phyloP scores from a whole-genome alignment of 2,329 filamentous ascomycete species.

The Fusarium sp. region DNA sequence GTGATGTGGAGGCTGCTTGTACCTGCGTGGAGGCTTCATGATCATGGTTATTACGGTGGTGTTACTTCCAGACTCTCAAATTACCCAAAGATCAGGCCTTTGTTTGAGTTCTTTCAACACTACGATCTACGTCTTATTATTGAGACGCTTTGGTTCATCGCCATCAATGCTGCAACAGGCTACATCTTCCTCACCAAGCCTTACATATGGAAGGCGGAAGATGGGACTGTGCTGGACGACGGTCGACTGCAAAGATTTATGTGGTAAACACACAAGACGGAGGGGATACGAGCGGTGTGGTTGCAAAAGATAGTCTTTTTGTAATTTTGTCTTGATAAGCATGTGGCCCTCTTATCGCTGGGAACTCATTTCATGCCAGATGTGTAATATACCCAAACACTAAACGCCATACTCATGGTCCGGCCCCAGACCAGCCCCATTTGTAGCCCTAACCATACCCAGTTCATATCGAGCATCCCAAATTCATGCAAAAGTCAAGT shows the following conservation, averaged over 20 bases:
- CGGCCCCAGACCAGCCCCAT: neutral
- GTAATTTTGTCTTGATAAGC: conserved; percentile 26
- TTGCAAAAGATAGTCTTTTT: conserved; percentile 32
- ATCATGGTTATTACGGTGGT: conserved; percentile 10
- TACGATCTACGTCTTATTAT: conserved; percentile 59
- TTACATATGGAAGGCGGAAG: conserved; percentile 69
- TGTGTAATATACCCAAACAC: conserved; percentile 17
- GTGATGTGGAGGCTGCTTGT: conserved; percentile 88
- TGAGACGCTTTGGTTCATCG: conserved; percentile 75
- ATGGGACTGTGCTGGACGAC: conserved; percentile 60
- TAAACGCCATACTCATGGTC: conserved; percentile 29
- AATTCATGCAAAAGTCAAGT: conserved; percentile 1
- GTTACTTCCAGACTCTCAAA: neutral
- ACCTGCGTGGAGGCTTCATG: conserved; percentile 57
- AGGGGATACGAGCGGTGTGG: neutral
- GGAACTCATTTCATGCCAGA: neutral
- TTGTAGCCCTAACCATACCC: conserved; percentile 9
- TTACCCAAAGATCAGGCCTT: neutral
- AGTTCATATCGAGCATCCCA: conserved; percentile 17
- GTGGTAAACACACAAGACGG: conserved; percentile 62
- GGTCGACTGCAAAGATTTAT: conserved; percentile 78
- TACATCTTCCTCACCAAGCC: conserved; percentile 75
- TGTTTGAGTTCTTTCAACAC: conserved; percentile 11
- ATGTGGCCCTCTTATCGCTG: conserved; percentile 11
- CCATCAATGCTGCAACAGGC: conserved; percentile 71